Base-by-base conservation (phyloP, 495 filamentous ascomycete genomes). In the Pyrenula massariospora region DNA sequence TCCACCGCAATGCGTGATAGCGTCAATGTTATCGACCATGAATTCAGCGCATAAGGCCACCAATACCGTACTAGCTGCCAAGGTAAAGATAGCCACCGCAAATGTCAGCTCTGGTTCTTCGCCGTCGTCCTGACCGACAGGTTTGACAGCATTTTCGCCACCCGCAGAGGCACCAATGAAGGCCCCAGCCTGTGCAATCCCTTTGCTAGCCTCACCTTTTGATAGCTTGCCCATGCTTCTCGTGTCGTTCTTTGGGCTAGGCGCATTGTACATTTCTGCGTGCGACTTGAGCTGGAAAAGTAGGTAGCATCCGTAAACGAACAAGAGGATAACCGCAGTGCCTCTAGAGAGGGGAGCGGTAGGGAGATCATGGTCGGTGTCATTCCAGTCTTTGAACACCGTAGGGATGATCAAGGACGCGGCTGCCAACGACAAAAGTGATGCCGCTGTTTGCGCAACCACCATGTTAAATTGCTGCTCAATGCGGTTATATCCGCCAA, bases 391-490 rank as follows among this genome's bases (percentile, higher is more conserved):
- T 52, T 84, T 77, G 69, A 95, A 96, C 2, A 88, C 89, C 12
- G 91, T 95, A 0, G 91, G 91, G 25, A 96, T 89, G 58, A 96
- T 90, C 57, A 96, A 72, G 67, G 79, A 84, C 55, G 79, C 85
- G 12, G 94, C 86, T 15, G 87, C 85, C 20, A 96, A 72, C 2
- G 89, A 83, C 1, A 96, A 76, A 12, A 96, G 68, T 70, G 83
- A 88, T 24, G 90, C 83, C 1, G 91, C 90, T 0, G 91, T 96
- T 66, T 95, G 89, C 1, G 91, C 91, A n/a, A 96, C 91, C 1
- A 86, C 88, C 1, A 87, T 81, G 71, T 96, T 96, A 79, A 96
- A 96, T 66, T 82, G 84, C 61, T 96, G 91, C 63, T 95, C 86
- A 25, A 79, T 59, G 21, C 91, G 83, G 52, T 85, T 82, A 52